Evolutionary conservation across 1,139 yeast genomes (phyloP), one percentile per base, ranked within the genome.

Genomic region (Debaryomyces singareniensis): DNA sequence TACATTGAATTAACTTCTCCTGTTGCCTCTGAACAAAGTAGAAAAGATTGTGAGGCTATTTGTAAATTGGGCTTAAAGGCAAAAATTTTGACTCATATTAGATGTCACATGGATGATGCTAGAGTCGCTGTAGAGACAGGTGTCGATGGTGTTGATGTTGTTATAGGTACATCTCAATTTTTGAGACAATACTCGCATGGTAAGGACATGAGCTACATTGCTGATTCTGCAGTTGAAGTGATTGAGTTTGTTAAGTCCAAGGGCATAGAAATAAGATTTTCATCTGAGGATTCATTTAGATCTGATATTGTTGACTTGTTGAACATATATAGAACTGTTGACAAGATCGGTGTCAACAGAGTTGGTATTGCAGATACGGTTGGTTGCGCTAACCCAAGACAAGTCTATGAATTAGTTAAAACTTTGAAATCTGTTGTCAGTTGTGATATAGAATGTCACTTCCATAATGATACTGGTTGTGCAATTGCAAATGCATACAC

Each of bases 301-400:
- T 84, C 95, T 28, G 98, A 91, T 59, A 76, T 91, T 43, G 97
- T 91, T 35, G 98, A 91, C 55, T 71, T 91, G 55, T 75, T 91
- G 48, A 89, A 91, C 68, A 91, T 91, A 49, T 91, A 91, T 70
- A 83, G 91, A 63, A 87, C 97, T 20, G 98, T 91, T 40, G 95
- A 85, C 68, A 85, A 87, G 71, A 87, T 91, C 47, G 98, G 98
- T 51, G 97, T 91, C 35, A 87, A 91, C 71, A 81, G 98, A 66
- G 96, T 91, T 33, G 98, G 98, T 71, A 91, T 91, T 65, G 97
- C 98, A 40, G 98, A 91, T 62, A 91, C 98, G 29, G 97, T 91
- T 38, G 98, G 98, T 30, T 85, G 97, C 59, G 98, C 98, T 40
- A 91, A 89, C 69, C 98, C 98, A 51, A 80, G 98, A 69, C 97